Evolutionary conservation across 2,329 filamentous ascomycete species (phyloP).

Genomic region (Colletotrichum sublineola): DNA sequence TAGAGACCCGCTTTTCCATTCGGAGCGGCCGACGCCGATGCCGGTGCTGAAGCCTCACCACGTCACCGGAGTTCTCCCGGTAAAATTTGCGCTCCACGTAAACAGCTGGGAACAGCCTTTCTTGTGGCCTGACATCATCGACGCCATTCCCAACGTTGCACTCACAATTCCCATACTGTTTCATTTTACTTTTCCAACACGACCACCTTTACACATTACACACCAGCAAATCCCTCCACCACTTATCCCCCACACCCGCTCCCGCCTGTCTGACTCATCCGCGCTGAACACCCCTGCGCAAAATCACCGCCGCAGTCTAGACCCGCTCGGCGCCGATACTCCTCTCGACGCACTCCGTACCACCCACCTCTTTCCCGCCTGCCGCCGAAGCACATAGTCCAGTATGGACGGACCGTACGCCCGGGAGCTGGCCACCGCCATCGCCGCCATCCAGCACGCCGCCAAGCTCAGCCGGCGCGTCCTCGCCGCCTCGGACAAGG

Average conservation of each 20-base stretch:
- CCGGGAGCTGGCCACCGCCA: slow-evolving; percentile 58
- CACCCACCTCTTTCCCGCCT: not conserved
- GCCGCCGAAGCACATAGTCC: not conserved
- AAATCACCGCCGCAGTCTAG: not conserved
- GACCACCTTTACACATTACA: not conserved
- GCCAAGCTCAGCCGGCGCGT: slow-evolving; percentile 64
- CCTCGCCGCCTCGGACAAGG: slow-evolving; percentile 62
- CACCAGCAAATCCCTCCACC: not conserved
- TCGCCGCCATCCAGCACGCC: slow-evolving; percentile 59
- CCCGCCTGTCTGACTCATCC: slow-evolving; percentile 1
- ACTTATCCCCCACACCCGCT: not conserved
- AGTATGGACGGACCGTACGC: slow-evolving; percentile 59
- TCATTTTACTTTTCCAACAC: not conserved
- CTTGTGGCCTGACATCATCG: slow-evolving; percentile 35
- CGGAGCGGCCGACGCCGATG: slow-evolving; percentile 38
- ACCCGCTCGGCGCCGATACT: slow-evolving; percentile 7
- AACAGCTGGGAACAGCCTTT: not conserved
- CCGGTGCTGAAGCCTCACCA: slow-evolving; percentile 18
- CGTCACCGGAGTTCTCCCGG: slow-evolving; percentile 32
- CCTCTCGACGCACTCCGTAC: not conserved
- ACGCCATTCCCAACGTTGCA: slow-evolving; percentile 1
- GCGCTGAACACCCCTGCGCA: not conserved
- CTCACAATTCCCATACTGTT: not conserved
- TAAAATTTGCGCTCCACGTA: slow-evolving; percentile 36
- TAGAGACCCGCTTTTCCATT: slow-evolving; percentile 12